These are phyloP conservation scores for Fraxinus americana DNA, from an alignment of 257 asterid genomes.

Conservation along the genomic window DNA sequence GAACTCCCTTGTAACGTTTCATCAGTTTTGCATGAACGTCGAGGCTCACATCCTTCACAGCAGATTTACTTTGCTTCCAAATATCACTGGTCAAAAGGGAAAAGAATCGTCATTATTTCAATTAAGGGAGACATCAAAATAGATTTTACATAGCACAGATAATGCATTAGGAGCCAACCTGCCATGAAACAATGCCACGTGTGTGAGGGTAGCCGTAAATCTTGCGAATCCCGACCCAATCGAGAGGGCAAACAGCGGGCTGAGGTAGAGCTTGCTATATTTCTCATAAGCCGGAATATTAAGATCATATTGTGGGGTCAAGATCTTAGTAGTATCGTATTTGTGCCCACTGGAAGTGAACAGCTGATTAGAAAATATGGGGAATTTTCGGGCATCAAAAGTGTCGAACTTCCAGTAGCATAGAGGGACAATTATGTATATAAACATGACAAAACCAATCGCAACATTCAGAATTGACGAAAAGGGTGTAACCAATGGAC, in stretches of 20 bases:
- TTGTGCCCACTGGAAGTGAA: conserved; percentile 72
- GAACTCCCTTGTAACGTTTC: conserved; percentile 85
- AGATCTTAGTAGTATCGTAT: conserved; percentile 72
- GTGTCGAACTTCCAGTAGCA: conserved; percentile 96
- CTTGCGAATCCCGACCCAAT: conserved; percentile 94
- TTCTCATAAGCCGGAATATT: conserved; percentile 66
- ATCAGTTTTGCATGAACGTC: conserved; percentile 81
- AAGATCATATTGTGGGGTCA: conserved; percentile 86
- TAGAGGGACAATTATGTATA: conserved; percentile 83
- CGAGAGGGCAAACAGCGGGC: conserved; percentile 93
- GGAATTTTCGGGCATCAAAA: conserved; percentile 84
- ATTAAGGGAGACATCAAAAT: neutral
- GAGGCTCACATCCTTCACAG: conserved; percentile 58
- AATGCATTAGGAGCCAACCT: conserved; percentile 49
- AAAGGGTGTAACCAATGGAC: conserved; percentile 94
- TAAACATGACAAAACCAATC: conserved; percentile 83
- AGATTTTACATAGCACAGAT: neutral
- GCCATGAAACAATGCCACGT: conserved; percentile 88
- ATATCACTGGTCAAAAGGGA: conserved; percentile 56
- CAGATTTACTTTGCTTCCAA: conserved; percentile 83
- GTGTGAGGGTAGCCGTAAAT: conserved; percentile 88
- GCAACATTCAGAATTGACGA: conserved; percentile 76
- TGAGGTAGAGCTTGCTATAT: conserved; percentile 92
- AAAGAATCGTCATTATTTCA: neutral
- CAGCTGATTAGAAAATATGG: conserved; percentile 85